Conservation (phyloP, 306 rosid species). For the peach (Prunus persica) region Prunus_persica_NCBIv2 NC_034009.1:26654001-26654500, state of each 20-base stretch:
- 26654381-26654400: constrained; percentile 82
- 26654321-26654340: constrained; percentile 55
- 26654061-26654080: neutral
- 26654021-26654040: neutral
- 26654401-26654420: constrained; percentile 64
- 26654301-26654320: constrained; percentile 57
- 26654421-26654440: constrained; percentile 70
- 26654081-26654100: neutral
- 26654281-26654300: constrained; percentile 69
- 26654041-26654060: neutral
- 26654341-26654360: constrained; percentile 56
- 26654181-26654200: constrained; percentile 46
- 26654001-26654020: neutral
- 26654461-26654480: constrained; percentile 64
- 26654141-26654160: constrained; percentile 7
- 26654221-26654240: constrained; percentile 54
- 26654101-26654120: neutral
- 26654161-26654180: constrained; percentile 26
- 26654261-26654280: constrained; percentile 74
- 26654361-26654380: constrained; percentile 64
- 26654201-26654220: constrained; percentile 56
- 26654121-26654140: constrained; percentile 15
- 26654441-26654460: constrained; percentile 72
- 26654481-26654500: constrained; percentile 62
- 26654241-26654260: constrained; percentile 57